Evolutionary conservation across 805 yeast species (phyloP).

Genomic region (Ogataea nonfermentans): DNA sequence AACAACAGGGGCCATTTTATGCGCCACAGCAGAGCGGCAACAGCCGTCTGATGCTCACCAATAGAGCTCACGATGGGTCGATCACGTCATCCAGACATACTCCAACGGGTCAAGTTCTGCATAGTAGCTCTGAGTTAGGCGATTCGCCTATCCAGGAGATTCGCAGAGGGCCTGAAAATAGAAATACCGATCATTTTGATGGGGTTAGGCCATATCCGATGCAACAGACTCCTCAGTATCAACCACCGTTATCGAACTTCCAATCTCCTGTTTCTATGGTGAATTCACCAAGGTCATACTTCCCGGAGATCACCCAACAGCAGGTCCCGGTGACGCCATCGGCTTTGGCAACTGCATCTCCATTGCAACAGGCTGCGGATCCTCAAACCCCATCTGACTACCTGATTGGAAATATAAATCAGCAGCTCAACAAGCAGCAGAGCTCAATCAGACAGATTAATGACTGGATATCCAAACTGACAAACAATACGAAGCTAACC

Average conservation of each 20-base stretch:
- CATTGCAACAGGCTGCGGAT: conserved; percentile 12
- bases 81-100: conserved; percentile 5
- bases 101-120: conserved; percentile 2
- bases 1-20: conserved; percentile 10
- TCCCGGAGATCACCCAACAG: conserved; percentile 27
- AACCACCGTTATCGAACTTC: conserved; percentile 3
- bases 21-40: conserved; percentile 9
- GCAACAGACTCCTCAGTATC: conserved; percentile 4
- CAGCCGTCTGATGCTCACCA: conserved; percentile 29
- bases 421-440: conserved; percentile 47
- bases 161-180: conserved; percentile 31
- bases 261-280: conserved; percentile 17
- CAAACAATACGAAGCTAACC: conserved; percentile 9
- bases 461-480: conserved; percentile 49
- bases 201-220: conserved; percentile 4
- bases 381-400: conserved; percentile 20
- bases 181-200: conserved; percentile 25
- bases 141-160: conserved; percentile 32
- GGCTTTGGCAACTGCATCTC: conserved; percentile 11
- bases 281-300: conserved; percentile 30
- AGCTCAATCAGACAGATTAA: conserved; percentile 53
- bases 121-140: conserved; percentile 10
- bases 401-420: conserved; percentile 43
- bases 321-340: conserved; percentile 11
- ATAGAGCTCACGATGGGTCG: conserved; percentile 25